Evolutionary conservation across 345 rosid species (phyloP), one percentile per base, ranked within the genome.

Genomic region (Trapa bicornis): DNA sequence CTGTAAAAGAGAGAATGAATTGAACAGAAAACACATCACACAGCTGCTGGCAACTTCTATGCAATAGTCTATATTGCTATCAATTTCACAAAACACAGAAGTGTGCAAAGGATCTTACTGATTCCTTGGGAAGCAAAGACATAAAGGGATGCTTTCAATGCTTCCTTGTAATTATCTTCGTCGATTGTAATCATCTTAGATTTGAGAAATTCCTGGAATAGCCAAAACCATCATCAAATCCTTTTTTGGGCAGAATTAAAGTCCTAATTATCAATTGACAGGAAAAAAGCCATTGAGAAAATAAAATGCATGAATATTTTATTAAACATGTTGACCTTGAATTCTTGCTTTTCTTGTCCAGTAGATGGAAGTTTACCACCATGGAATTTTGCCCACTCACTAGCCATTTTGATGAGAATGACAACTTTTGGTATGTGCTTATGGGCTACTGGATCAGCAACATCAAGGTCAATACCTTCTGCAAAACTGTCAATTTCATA

Each of bases 131-230:
- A 83, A 72, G 92, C 84, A 81, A 86, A 94, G 65, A 94, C 92
- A 80, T 94, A 91, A 70, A 91, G 89, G 75, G 97, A 82, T 63
- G 97, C 87, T 66, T 91, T 96, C 6, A 80, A 76, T 69, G 97
- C 97, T 89, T 94, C 99, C 81, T 76, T 84, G 80, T 88, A 91
- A 80, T 94, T 94, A 73, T 94, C 99, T 73, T 94, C 99, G 53
- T 94, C 97, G 32, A 71, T 33, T 57, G 88, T 70, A 75, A 76
- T 68, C 96, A 81, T 89, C 85, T 77, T 76, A 74, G 86, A 77
- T 75, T 86, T 94, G 58, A 94, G 79, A 80, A 86, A 84, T 72
- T 89, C 97, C 99, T 91, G 74, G 75, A 65, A 77, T 66, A 68
- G 71, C 47, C 73, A 63, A 78, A 54, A 67, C 47, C 41, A 14